Evolutionary conservation across 176 grass and related monocot genomes (phyloP).

Genomic region (Bothriochloa decipiens): DNA sequence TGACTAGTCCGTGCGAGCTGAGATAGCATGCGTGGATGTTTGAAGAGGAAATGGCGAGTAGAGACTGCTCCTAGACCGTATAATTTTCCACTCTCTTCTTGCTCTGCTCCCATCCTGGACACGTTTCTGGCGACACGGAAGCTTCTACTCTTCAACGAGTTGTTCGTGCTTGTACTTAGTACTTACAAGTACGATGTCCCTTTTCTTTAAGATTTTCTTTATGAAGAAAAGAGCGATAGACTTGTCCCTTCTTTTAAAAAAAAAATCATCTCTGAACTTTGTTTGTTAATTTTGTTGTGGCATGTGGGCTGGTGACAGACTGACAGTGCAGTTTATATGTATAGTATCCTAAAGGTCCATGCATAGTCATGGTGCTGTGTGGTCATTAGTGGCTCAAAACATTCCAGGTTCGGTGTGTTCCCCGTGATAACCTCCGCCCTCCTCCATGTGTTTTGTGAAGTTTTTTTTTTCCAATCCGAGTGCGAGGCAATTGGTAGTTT

Average conservation of each 20-base stretch:
- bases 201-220: too few relatives aligned
- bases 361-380: neutral
- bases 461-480: neutral
- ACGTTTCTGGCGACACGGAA: conserved; percentile 21
- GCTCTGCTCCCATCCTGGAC: neutral
- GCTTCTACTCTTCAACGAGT: conserved; percentile 8
- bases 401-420: neutral
- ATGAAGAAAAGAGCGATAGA: too few relatives aligned
- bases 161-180: neutral
- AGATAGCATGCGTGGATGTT: neutral
- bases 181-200: neutral
- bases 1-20: neutral
- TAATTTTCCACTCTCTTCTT: conserved; percentile 22
- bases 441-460: neutral
- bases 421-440: conserved; percentile 1
- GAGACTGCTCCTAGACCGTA: conserved; percentile 42
- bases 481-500: neutral
- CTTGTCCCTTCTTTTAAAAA: too few relatives aligned
- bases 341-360: neutral
- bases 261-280: too few relatives aligned
- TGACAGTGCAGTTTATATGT: too few relatives aligned
- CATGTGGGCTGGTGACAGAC: too few relatives aligned
- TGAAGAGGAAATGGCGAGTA: conserved; percentile 51
- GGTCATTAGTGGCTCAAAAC: neutral
- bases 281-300: neutral